Conservation (phyloP, 139 green algal genomes). For the Coccomyxa sp. region DNA sequence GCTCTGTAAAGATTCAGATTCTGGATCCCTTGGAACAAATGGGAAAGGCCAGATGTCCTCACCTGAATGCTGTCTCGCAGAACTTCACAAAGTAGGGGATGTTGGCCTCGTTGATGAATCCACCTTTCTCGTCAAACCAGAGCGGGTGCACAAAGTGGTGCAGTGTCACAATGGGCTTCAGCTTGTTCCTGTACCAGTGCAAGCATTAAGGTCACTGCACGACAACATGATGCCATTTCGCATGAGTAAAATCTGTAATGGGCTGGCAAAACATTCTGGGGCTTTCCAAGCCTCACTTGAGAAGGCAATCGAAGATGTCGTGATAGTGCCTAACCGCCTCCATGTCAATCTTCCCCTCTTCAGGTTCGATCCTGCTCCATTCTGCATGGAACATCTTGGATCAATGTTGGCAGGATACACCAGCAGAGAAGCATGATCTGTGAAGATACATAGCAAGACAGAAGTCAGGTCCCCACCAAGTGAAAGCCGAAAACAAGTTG, state of each 20-base stretch:
- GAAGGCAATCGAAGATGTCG: constrained; percentile 38
- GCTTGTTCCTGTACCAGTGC: constrained; percentile 11
- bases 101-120: constrained; percentile 71
- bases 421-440: not conserved
- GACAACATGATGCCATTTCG: not conserved
- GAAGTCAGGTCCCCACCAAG: constrained; percentile 22
- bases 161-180: constrained; percentile 71
- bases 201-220: not conserved
- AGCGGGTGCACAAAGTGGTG: constrained; percentile 82
- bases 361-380: constrained; percentile 73
- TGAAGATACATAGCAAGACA: not conserved
- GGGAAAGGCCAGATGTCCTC: not conserved
- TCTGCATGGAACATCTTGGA: constrained; percentile 24
- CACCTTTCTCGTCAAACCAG: constrained; percentile 80
- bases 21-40: too few relatives aligned
- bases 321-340: constrained; percentile 50
- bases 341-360: constrained; percentile 45
- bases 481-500: constrained; percentile 73
- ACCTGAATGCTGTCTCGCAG: constrained; percentile 10
- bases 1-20: too few relatives aligned
- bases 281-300: not conserved
- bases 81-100: constrained; percentile 58
- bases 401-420: not conserved
- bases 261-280: not conserved
- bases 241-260: not conserved